A percentile compares a stretch with the other conserved stretches of the same genome.
Evolutionary conservation across 2,329 filamentous ascomycete species (phyloP).

Genomic region (Aspergillus thermomutatus): DNA sequence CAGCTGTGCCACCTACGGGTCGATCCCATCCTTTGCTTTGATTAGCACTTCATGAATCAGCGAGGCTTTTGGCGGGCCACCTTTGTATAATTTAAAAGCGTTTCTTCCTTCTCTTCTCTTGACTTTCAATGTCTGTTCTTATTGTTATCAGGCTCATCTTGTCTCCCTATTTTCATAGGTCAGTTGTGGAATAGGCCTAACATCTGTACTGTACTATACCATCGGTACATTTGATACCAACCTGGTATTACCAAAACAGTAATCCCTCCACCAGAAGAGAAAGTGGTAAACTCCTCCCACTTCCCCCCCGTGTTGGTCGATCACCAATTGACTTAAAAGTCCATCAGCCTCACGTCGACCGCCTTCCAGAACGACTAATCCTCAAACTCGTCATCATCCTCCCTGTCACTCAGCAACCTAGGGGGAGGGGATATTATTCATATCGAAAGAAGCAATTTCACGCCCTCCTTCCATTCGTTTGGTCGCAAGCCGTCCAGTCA

Average conservation of each 20-base stretch:
- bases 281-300: background rate
- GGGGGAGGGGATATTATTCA: slow-evolving; percentile 11
- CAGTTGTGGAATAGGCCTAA: background rate
- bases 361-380: slow-evolving; percentile 22
- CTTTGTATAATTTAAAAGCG: slow-evolving; percentile 1
- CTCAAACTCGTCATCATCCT: background rate
- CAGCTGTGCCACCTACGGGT: slow-evolving; percentile 14
- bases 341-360: slow-evolving; percentile 28
- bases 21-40: slow-evolving; percentile 20
- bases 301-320: slow-evolving; percentile 7
- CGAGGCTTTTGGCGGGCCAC: background rate
- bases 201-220: background rate
- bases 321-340: slow-evolving; percentile 4
- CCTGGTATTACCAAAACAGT: background rate
- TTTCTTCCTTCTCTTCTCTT: background rate
- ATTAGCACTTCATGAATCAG: slow-evolving; percentile 6
- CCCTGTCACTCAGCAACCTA: slow-evolving; percentile 9
- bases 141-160: slow-evolving; percentile 7
- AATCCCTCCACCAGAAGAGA: background rate
- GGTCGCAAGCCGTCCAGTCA: background rate
- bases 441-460: background rate
- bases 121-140: background rate
- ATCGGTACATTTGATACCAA: background rate
- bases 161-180: background rate
- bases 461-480: background rate